Percentiles rank a stretch among this genome's conserved stretches.
Conservation (phyloP, 2,329 filamentous ascomycete species). For the Trichoderma sp. region DNA sequence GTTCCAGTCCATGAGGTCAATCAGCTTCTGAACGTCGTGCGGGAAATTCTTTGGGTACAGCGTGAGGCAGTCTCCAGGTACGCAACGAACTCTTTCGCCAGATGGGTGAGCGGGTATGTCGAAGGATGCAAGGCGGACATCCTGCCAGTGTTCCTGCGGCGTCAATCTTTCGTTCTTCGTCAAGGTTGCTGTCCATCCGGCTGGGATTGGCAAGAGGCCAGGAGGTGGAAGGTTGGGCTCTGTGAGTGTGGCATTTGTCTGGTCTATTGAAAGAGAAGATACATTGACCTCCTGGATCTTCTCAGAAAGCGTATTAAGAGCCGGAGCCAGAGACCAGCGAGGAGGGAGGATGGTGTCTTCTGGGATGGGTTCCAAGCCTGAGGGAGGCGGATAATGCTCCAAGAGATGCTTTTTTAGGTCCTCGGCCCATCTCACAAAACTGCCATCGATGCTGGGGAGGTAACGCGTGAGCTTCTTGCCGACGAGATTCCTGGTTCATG, state of each 20-base stretch:
- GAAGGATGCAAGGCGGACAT: constrained; percentile 78
- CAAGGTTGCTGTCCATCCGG: constrained; percentile 56
- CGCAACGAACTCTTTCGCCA: constrained; percentile 33
- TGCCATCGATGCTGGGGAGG: constrained; percentile 68
- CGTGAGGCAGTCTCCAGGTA: constrained; percentile 77
- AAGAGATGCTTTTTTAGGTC: constrained; percentile 65
- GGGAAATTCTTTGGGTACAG: constrained; percentile 87
- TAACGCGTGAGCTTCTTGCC: neutral
- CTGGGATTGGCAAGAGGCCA: constrained; percentile 53
- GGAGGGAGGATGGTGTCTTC: constrained; percentile 72
- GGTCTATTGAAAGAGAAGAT: neutral
- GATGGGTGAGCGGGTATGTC: constrained; percentile 35
- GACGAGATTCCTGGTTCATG: neutral
- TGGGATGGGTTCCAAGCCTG: constrained; percentile 66
- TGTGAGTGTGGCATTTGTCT: constrained; percentile 20
- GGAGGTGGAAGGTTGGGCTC: constrained; percentile 29
- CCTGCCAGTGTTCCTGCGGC: constrained; percentile 79
- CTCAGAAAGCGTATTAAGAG: constrained; percentile 21
- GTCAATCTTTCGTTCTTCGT: constrained; percentile 71
- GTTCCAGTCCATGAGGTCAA: constrained; percentile 76
- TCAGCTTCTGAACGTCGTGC: constrained; percentile 72
- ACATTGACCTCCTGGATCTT: neutral
- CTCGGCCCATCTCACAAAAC: constrained; percentile 74
- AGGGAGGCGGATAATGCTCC: constrained; percentile 64
- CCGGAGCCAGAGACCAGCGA: constrained; percentile 51